Base-by-base conservation (phyloP, 495 filamentous ascomycete species). In the Penicillium canariense region DNA sequence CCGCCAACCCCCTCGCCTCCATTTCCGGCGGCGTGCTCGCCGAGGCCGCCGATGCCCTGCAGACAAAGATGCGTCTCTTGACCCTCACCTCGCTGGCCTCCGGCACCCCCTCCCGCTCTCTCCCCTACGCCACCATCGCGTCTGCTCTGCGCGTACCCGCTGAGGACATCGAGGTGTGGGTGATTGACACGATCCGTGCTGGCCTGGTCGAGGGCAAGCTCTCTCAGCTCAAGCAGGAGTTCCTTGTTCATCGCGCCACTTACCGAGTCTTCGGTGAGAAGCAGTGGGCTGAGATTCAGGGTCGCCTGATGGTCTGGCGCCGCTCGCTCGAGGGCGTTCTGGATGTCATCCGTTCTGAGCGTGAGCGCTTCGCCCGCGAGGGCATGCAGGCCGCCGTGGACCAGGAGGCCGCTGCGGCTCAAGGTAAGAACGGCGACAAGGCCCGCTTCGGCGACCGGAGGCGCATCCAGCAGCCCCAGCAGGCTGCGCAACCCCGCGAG, bases 201-300 rank as follows among this genome's bases (percentile, higher is more conserved):
- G 89, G 89, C 30, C 85, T 98, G 17, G 88, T 97, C 47, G 94
- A 98, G 76, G 94, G 94, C 56, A 92, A 94, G 71, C 81, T 99
- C 46, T 89, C 85, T 20, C 94, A 99, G 76, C 81, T 90, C 62
- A 89, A 89, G 58, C 84, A 90, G 66, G 87, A 90, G 25, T 97
- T 99, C 81, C 77, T 96, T 12, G 89, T 99, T 38, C 94, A 99
- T 76, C 82, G 91, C 55, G 89, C 88, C 58, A 95, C 90, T 51
- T 96, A 97, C 80, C 83, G 94, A 26, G 93, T 96, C 23, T 97
- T 99, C 63, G 90, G 90, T 53, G 89, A 96, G 82, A 95, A 92
- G 79, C 94, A 99, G 76, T 99, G 95, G 95, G 84, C 86, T 47
- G 91, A 97, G 77, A 85, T 99, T 18, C 90, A 89, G 60, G 85